Conservation (phyloP, 1,284 basidiomycete species). For the Trichosporon faecale region DNA sequence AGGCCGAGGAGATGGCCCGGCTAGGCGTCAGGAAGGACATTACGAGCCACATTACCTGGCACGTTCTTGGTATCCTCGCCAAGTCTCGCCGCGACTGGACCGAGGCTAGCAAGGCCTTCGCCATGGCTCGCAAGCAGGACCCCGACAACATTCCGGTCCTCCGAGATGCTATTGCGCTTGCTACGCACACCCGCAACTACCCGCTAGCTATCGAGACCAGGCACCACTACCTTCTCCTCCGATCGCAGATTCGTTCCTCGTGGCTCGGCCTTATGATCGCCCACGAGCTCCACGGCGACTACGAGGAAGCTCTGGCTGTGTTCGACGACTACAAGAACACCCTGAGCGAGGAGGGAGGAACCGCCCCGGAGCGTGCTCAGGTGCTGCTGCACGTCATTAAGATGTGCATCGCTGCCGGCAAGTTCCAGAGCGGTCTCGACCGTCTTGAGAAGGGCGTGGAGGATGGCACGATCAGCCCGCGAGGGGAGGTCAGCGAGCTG, state of each 20-base stretch:
- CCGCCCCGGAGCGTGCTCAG: slow-evolving; percentile 70
- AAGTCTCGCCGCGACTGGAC: slow-evolving; percentile 60
- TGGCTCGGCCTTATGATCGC: slow-evolving; percentile 90
- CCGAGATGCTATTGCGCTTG: slow-evolving; percentile 83
- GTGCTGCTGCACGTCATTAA: slow-evolving; percentile 75
- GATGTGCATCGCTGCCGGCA: slow-evolving; percentile 71
- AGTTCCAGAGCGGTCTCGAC: slow-evolving; percentile 56
- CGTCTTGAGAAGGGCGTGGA: slow-evolving; percentile 66
- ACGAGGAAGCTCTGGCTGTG: slow-evolving; percentile 67
- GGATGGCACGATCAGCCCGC: slow-evolving; percentile 66
- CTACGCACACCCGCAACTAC: slow-evolving; percentile 84
- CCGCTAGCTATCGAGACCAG: slow-evolving; percentile 78
- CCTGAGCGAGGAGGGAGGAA: slow-evolving; percentile 59
- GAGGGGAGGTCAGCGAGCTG: slow-evolving; percentile 65
- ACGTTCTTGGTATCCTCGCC: slow-evolving; percentile 91
- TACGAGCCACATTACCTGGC: slow-evolving; percentile 95
- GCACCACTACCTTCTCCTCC: slow-evolving; percentile 71
- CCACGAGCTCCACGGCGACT: slow-evolving; percentile 77
- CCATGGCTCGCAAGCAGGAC: slow-evolving; percentile 75
- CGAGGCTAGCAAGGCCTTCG: slow-evolving; percentile 58
- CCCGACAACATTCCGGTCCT: slow-evolving; percentile 92
- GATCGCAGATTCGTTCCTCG: slow-evolving; percentile 79
- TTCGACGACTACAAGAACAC: slow-evolving; percentile 61
- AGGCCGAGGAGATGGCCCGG: slow-evolving; percentile 75
- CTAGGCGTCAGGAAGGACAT: slow-evolving; percentile 84